A percentile compares a stretch with the other conserved stretches of the same genome.
Conservation (phyloP, 176 grass and related monocot species). For the Bromus sterilis region DNA sequence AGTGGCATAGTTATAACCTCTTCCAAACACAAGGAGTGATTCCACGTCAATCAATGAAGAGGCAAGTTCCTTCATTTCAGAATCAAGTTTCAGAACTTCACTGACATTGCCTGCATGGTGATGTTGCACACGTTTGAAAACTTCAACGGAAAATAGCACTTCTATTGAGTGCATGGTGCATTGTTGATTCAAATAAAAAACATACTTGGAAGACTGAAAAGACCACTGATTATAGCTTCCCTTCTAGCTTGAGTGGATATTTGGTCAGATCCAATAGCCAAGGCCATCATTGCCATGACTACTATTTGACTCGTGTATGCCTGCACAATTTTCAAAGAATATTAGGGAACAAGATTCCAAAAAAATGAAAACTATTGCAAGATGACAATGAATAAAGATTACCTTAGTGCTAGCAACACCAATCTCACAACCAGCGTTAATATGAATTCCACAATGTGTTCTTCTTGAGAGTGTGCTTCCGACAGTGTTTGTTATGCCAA, state of each 20-base stretch:
- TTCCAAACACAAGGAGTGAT: constrained; percentile 84
- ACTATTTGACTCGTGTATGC: constrained; percentile 98
- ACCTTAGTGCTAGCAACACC: constrained; percentile 99
- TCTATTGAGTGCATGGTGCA: background rate
- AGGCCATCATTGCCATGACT: constrained; percentile 92
- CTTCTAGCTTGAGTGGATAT: constrained; percentile 84
- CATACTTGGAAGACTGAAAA: constrained; percentile 68
- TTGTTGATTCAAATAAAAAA: background rate
- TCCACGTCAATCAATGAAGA: constrained; percentile 60
- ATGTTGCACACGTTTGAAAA: background rate
- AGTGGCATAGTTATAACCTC: constrained; percentile 94
- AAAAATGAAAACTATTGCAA: background rate
- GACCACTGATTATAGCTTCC: constrained; percentile 52
- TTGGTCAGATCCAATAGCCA: constrained; percentile 91
- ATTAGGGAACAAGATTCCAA: background rate
- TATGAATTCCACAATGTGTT: constrained; percentile 94
- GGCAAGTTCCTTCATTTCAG: constrained; percentile 91
- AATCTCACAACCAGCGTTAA: constrained; percentile 97
- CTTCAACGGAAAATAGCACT: background rate
- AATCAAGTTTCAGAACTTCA: constrained; percentile 84
- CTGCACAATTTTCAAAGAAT: constrained; percentile 24
- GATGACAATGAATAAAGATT: background rate
- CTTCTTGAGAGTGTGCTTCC: constrained; percentile 84
- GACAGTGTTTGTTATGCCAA: constrained; percentile 97
- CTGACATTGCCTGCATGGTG: constrained; percentile 38